These are phyloP conservation scores for Triticum timopheevii DNA, from an alignment of 176 grass and related monocot species.

Conservation along the genomic window DNA sequence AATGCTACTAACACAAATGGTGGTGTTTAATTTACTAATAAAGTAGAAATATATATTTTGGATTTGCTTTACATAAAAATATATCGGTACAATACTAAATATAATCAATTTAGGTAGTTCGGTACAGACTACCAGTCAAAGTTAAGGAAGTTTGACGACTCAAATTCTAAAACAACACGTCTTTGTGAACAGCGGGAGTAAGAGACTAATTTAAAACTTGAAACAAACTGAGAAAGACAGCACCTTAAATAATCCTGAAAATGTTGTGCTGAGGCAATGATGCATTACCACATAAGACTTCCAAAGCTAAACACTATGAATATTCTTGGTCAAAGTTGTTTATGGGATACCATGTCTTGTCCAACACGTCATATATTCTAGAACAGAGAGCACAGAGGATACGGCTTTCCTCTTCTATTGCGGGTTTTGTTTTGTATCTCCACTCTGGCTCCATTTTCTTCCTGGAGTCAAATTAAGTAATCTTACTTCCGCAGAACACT, in stretches of 20 bases:
- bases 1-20: background rate
- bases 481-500: background rate
- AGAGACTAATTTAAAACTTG: background rate
- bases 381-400: background rate
- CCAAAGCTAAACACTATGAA: background rate
- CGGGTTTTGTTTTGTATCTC: background rate
- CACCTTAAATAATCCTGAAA: background rate
- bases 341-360: background rate
- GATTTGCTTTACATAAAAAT: no score
- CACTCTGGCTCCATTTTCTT: constrained; percentile 8
- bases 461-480: background rate
- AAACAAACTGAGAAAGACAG: background rate
- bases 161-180: background rate
- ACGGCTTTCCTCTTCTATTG: background rate
- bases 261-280: background rate
- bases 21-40: background rate
- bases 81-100: background rate
- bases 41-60: background rate
- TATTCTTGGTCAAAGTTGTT: background rate
- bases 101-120: background rate
- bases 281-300: background rate
- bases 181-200: background rate
- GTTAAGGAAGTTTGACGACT: background rate
- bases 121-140: background rate
- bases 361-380: background rate